These are phyloP conservation scores for Pleurotus platypus DNA, from an alignment of 768 basidiomycete genomes.

Conservation along the genomic window DNA sequence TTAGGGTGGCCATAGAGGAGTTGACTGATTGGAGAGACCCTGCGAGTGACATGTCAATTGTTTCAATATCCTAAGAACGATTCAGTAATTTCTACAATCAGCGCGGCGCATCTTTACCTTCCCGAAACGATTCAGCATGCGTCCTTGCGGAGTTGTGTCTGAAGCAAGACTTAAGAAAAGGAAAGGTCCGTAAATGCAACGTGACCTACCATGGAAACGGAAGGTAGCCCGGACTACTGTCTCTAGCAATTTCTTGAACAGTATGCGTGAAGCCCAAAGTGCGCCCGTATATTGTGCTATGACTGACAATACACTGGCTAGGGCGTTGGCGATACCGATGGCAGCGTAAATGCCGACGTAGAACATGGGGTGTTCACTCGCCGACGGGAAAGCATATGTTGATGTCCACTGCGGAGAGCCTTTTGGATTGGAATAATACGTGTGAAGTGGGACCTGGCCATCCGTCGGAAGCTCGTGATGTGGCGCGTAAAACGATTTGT, in stretches of 20 bases:
- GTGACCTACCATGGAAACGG: slow-evolving; percentile 55
- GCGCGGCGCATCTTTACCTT: slow-evolving; percentile 34
- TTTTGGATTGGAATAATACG: slow-evolving; percentile 19
- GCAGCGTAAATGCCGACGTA: slow-evolving; percentile 66
- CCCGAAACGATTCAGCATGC: slow-evolving; percentile 84
- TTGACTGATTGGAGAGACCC: slow-evolving; percentile 73
- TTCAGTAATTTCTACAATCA: neutral
- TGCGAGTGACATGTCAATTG: slow-evolving; percentile 73
- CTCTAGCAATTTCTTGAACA: slow-evolving; percentile 53
- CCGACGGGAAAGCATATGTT: slow-evolving; percentile 39
- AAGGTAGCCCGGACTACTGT: slow-evolving; percentile 80
- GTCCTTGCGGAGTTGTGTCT: slow-evolving; percentile 77
- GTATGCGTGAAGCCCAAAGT: slow-evolving; percentile 39
- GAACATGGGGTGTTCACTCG: slow-evolving; percentile 61
- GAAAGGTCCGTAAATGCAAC: neutral
- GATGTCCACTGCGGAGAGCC: slow-evolving; percentile 17
- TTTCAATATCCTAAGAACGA: slow-evolving; percentile 66
- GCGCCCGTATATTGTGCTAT: slow-evolving; percentile 62
- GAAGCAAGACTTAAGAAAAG: neutral
- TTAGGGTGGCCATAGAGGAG: slow-evolving; percentile 71
- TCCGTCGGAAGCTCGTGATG: slow-evolving; percentile 35
- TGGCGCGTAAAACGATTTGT: slow-evolving; percentile 30
- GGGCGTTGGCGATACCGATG: slow-evolving; percentile 49
- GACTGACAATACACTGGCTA: slow-evolving; percentile 42
- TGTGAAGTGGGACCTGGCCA: slow-evolving; percentile 17